phyloP scores from a whole-genome alignment of 768 basidiomycete genomes.

The Lactifluus hygrophoroides region DNA sequence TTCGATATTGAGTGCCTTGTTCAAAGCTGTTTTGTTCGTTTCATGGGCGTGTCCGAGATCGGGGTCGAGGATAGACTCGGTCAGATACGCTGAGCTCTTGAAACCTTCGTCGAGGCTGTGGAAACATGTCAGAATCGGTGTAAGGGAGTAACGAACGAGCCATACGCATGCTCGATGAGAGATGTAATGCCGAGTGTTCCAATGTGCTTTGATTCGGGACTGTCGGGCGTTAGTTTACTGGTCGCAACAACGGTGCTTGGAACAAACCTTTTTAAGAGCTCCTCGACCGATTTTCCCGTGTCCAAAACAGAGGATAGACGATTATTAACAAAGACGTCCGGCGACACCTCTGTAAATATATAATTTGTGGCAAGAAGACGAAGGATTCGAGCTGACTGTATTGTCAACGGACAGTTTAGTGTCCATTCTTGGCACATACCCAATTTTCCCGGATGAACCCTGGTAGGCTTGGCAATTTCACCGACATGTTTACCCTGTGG shows the following conservation, averaged over 20 bases:
- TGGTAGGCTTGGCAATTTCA: slow-evolving; percentile 30
- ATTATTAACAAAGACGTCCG: slow-evolving; percentile 26
- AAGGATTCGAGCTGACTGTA: slow-evolving; percentile 22
- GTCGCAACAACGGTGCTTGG: neutral
- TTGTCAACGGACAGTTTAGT: neutral
- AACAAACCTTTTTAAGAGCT: slow-evolving; percentile 13
- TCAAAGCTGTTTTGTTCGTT: neutral
- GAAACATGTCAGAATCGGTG: neutral
- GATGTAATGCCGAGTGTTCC: neutral
- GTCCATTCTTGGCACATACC: too few species aligned
- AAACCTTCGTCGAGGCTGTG: slow-evolving; percentile 20
- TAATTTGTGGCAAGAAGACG: slow-evolving; percentile 26
- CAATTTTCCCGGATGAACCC: neutral
- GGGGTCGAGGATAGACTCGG: slow-evolving; percentile 20
- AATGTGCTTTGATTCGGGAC: slow-evolving; percentile 20
- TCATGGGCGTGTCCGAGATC: neutral
- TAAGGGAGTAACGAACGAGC: neutral
- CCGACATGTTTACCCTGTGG: slow-evolving; percentile 31
- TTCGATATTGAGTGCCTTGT: neutral
- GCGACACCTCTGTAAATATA: slow-evolving; percentile 25
- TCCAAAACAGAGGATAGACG: slow-evolving; percentile 23
- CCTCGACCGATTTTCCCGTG: slow-evolving; percentile 21
- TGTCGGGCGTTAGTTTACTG: neutral
- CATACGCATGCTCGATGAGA: neutral
- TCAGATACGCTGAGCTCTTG: slow-evolving; percentile 21